Percentiles rank a stretch among this genome's conserved stretches.
phyloP scores from a whole-genome alignment of 139 green algal genomes.

The Chlorella sp. region DNA sequence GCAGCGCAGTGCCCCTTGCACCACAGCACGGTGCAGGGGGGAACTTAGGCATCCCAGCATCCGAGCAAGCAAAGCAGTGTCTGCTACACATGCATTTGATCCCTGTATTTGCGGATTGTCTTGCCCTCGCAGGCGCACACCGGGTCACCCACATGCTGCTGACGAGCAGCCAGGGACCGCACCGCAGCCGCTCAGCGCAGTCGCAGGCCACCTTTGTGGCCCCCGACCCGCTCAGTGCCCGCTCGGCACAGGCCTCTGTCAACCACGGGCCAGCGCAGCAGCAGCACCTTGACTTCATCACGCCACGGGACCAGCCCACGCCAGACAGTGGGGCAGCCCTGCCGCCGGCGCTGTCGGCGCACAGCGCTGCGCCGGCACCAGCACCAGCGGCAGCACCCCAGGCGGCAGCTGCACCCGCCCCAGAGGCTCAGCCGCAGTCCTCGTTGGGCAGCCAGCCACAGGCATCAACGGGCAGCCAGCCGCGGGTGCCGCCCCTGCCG shows the following conservation, averaged over 20 bases:
- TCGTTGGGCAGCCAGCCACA: background rate
- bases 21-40: too few relatives aligned
- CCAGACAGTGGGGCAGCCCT: background rate
- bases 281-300: too few relatives aligned
- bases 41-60: too few relatives aligned
- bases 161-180: conserved; percentile 13
- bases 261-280: background rate
- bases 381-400: background rate
- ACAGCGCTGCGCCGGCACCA: background rate
- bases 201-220: background rate
- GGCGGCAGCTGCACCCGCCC: background rate
- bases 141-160: conserved; percentile 38
- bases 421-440: background rate
- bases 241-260: background rate
- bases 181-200: background rate
- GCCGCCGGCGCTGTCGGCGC: background rate
- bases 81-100: too few relatives aligned
- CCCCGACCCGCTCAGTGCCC: background rate
- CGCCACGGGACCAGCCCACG: too few relatives aligned
- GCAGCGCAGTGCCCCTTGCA: too few relatives aligned
- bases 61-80: too few relatives aligned
- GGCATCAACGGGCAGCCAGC: background rate
- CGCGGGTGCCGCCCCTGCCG: background rate
- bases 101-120: background rate
- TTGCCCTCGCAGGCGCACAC: conserved; percentile 16